Conservation (phyloP, 2,329 filamentous ascomycete species). For the Aspergillus amoenus region DNA sequence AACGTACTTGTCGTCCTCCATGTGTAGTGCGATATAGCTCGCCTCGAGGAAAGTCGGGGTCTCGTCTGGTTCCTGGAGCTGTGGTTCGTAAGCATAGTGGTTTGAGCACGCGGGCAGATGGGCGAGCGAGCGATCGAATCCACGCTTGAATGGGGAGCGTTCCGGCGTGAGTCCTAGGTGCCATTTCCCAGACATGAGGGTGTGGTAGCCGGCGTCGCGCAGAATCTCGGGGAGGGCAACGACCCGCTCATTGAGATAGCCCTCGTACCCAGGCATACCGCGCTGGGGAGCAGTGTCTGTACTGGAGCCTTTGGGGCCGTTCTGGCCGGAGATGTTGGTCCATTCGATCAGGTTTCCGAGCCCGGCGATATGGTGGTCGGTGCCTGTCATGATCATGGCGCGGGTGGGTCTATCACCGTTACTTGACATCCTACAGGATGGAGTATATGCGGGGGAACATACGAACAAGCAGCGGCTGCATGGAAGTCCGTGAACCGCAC, state of each 20-base stretch:
- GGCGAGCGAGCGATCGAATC: constrained; percentile 61
- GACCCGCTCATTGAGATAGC: constrained; percentile 62
- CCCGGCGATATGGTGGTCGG: constrained; percentile 56
- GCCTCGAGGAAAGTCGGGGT: constrained; percentile 44
- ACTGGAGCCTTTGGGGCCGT: constrained; percentile 51
- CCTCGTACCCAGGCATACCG: constrained; percentile 62
- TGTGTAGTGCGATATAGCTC: constrained; percentile 45
- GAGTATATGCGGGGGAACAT: constrained; percentile 9
- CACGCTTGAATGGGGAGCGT: constrained; percentile 54
- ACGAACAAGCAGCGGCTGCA: constrained; percentile 63
- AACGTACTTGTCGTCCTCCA: constrained; percentile 47
- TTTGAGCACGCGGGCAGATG: constrained; percentile 62
- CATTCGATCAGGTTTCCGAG: constrained; percentile 61
- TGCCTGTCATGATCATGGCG: constrained; percentile 67
- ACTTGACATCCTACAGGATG: neutral
- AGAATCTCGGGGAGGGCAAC: constrained; percentile 60
- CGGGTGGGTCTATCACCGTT: constrained; percentile 50
- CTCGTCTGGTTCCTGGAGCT: constrained; percentile 40
- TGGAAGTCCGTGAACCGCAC: constrained; percentile 66
- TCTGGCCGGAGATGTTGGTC: constrained; percentile 55
- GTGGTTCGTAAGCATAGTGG: constrained; percentile 56
- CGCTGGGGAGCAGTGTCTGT: constrained; percentile 56
- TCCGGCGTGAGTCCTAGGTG: constrained; percentile 61
- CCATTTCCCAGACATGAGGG: constrained; percentile 64
- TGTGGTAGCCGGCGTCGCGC: constrained; percentile 59